Percentiles rank a stretch among this genome's conserved stretches.
Evolutionary conservation across 495 filamentous ascomycete species (phyloP).

Genomic region (Xylaria bambusicola): DNA sequence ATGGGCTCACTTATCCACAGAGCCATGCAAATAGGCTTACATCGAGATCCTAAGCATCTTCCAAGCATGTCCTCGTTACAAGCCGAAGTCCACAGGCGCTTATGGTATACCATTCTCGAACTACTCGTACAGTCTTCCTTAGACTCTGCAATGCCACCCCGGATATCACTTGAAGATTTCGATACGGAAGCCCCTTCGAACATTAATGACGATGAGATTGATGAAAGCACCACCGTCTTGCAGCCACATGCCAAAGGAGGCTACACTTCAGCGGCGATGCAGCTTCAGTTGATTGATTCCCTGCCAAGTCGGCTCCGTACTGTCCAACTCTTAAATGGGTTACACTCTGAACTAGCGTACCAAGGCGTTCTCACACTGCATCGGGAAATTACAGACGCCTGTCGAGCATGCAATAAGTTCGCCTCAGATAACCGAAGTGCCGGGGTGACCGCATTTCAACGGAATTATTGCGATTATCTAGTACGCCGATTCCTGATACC

Average conservation of each 20-base stretch:
- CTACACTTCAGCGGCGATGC: conserved; percentile 56
- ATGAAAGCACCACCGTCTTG: conserved; percentile 41
- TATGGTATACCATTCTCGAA: conserved; percentile 67
- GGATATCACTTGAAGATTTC: conserved; percentile 52
- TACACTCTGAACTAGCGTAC: conserved; percentile 52
- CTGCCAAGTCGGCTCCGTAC: conserved; percentile 53
- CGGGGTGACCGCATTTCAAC: conserved; percentile 32
- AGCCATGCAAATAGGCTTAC: conserved; percentile 61
- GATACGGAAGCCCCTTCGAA: conserved; percentile 59
- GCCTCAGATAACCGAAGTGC: conserved; percentile 16
- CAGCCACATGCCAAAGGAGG: conserved; percentile 32
- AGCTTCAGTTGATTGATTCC: conserved; percentile 51
- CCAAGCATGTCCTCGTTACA: conserved; percentile 48
- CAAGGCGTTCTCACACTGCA: conserved; percentile 52
- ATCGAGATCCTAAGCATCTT: conserved; percentile 59
- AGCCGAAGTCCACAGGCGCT: conserved; percentile 57
- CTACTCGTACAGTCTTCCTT: conserved; percentile 58
- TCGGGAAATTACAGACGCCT: conserved; percentile 41
- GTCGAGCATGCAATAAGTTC: conserved; percentile 35
- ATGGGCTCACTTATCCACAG: conserved; percentile 56
- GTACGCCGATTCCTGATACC: conserved; percentile 56
- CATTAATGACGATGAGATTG: conserved; percentile 58
- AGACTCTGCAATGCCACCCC: conserved; percentile 56
- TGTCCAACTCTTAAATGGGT: conserved; percentile 49
- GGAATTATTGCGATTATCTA: conserved; percentile 41